A percentile compares a stretch with the other conserved stretches of the same genome.
Evolutionary conservation across 345 rosid genomes (phyloP).

Genomic region (Litchi chinensis): DNA sequence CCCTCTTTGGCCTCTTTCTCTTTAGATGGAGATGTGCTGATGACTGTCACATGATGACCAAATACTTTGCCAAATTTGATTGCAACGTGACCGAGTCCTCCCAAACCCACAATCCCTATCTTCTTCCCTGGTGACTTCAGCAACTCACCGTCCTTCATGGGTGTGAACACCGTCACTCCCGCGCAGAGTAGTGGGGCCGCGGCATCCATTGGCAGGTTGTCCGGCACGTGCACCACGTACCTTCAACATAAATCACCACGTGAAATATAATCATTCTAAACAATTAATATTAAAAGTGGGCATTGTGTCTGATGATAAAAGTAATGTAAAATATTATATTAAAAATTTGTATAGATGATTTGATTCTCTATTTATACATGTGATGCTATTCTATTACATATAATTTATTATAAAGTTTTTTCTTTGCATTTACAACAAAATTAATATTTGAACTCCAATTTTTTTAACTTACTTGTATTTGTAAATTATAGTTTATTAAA

Average conservation of each 20-base stretch:
- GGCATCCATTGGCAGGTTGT: slow-evolving; percentile 59
- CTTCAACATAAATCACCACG: slow-evolving; percentile 16
- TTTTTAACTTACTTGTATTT: no score
- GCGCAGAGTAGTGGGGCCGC: slow-evolving; percentile 63
- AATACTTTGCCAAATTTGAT: slow-evolving; percentile 62
- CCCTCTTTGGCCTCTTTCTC: slow-evolving; percentile 53
- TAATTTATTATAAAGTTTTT: no score
- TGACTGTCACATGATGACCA: slow-evolving; percentile 60
- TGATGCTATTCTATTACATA: no score
- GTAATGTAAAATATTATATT: no score
- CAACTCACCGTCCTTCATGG: slow-evolving; percentile 49
- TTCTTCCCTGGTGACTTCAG: slow-evolving; percentile 37
- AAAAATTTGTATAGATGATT: no score
- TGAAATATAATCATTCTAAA: background rate
- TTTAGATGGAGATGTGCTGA: slow-evolving; percentile 62
- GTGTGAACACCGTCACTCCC: slow-evolving; percentile 56
- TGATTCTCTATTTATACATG: no score
- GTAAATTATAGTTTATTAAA: no score
- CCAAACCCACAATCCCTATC: slow-evolving; percentile 54
- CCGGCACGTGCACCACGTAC: slow-evolving; percentile 57
- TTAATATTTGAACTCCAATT: no score
- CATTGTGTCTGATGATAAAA: no score
- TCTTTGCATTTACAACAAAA: no score
- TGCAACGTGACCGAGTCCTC: slow-evolving; percentile 62
- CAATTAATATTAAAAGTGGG: no score